These are phyloP conservation scores for Cutaneotrichosporon spelunceum DNA, from an alignment of 1,284 basidiomycete species.

Conservation along the genomic window DNA sequence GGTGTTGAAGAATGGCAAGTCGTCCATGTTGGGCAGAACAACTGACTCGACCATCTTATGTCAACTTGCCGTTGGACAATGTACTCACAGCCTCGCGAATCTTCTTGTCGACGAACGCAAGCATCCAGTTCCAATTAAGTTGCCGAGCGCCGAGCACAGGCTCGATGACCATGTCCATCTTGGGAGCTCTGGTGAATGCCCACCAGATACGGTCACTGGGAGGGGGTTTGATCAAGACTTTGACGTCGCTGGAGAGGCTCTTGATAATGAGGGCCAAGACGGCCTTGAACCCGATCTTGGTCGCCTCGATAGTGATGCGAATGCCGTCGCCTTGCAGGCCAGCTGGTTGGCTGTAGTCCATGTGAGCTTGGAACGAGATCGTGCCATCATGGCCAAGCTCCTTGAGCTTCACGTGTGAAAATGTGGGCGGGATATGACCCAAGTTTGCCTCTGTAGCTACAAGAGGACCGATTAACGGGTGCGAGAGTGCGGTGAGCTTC, in stretches of 20 bases:
- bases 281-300: slow-evolving; percentile 81
- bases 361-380: slow-evolving; percentile 78
- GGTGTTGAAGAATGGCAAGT: slow-evolving; percentile 92
- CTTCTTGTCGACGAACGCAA: slow-evolving; percentile 82
- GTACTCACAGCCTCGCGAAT: slow-evolving; percentile 81
- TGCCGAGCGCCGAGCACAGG: slow-evolving; percentile 81
- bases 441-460: slow-evolving; percentile 84
- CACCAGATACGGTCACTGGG: slow-evolving; percentile 97
- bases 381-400: slow-evolving; percentile 89
- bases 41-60: slow-evolving; percentile 85
- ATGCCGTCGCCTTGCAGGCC: slow-evolving; percentile 65
- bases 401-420: slow-evolving; percentile 96
- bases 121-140: slow-evolving; percentile 63
- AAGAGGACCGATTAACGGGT: slow-evolving; percentile 77
- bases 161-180: slow-evolving; percentile 82
- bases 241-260: slow-evolving; percentile 83
- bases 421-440: slow-evolving; percentile 70
- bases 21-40: slow-evolving; percentile 96
- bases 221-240: slow-evolving; percentile 89
- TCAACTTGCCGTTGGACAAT: slow-evolving; percentile 5
- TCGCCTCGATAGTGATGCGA: slow-evolving; percentile 77
- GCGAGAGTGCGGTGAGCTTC: slow-evolving; percentile 86
- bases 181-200: slow-evolving; percentile 88
- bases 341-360: slow-evolving; percentile 59
- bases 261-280: slow-evolving; percentile 79